Evolutionary conservation across 495 filamentous ascomycete genomes (phyloP).

Genomic region (Acidomyces sp.): DNA sequence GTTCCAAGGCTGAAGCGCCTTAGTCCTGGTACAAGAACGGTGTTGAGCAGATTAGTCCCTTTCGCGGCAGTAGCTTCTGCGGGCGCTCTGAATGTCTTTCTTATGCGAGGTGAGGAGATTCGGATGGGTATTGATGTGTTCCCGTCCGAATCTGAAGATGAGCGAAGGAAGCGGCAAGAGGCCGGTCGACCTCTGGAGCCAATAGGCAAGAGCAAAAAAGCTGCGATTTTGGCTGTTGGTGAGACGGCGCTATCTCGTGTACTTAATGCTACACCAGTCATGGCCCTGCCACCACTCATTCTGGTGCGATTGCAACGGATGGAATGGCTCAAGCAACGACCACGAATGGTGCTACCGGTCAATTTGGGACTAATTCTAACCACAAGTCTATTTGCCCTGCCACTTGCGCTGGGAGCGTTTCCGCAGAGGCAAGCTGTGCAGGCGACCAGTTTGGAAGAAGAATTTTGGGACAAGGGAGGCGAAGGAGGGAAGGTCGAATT

Average conservation of each 20-base stretch:
- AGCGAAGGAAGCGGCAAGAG: constrained; percentile 41
- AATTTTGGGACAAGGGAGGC: constrained; percentile 71
- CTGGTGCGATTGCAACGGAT: constrained; percentile 70
- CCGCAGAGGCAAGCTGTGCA: constrained; percentile 73
- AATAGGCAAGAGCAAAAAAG: constrained; percentile 73
- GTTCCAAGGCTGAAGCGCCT: constrained; percentile 73
- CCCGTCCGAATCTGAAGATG: constrained; percentile 45
- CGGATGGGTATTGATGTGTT: constrained; percentile 88
- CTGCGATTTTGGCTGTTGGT: constrained; percentile 73
- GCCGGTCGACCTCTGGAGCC: constrained; percentile 41
- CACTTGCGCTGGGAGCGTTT: constrained; percentile 78
- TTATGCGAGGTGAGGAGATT: constrained; percentile 96
- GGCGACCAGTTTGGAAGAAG: constrained; percentile 58
- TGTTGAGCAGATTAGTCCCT: constrained; percentile 73
- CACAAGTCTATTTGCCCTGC: constrained; percentile 71
- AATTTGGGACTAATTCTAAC: constrained; percentile 72
- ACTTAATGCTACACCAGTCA: constrained; percentile 87
- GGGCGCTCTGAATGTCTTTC: constrained; percentile 82
- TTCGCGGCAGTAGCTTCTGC: constrained; percentile 90
- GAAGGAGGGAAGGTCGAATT: constrained; percentile 69
- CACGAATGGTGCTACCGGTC: constrained; percentile 58
- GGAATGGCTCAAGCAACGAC: constrained; percentile 58
- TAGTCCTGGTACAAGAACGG: constrained; percentile 55
- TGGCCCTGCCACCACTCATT: constrained; percentile 81
- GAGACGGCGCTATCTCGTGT: constrained; percentile 86